phyloP scores from a whole-genome alignment of 2,329 filamentous ascomycete species.

The Colletotrichum camelliae region DNA sequence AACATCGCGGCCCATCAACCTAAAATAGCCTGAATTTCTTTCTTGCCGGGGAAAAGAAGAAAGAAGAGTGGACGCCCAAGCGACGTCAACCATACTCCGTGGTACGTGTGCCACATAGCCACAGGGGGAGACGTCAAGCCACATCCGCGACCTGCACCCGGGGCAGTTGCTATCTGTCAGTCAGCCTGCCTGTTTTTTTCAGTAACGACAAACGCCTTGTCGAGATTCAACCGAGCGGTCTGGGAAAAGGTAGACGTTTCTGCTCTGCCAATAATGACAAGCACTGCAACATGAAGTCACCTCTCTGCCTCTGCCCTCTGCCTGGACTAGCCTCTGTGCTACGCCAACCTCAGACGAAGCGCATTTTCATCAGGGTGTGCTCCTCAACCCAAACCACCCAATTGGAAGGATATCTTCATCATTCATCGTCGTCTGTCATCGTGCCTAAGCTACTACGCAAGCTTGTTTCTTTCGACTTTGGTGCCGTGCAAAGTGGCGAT shows the following conservation, averaged over 20 bases:
- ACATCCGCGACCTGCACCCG: neutral
- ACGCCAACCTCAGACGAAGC: neutral
- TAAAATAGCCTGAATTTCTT: neutral
- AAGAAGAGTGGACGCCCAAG: neutral
- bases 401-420: neutral
- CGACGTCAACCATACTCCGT: neutral
- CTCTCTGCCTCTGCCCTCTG: neutral
- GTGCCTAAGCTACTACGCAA: neutral
- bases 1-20: neutral
- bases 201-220: neutral
- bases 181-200: neutral
- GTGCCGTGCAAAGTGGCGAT: neutral
- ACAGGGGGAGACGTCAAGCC: neutral
- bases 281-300: neutral
- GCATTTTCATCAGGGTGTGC: neutral
- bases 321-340: neutral
- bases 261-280: neutral
- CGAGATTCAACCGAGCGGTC: too few species aligned
- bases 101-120: neutral
- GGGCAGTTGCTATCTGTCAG: neutral
- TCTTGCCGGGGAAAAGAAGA: neutral
- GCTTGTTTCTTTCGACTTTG: neutral
- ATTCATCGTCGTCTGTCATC: too few species aligned
- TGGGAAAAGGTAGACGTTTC: neutral
- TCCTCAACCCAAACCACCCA: neutral